A percentile compares a stretch with the other conserved stretches of the same genome.
Conservation (phyloP, 2,329 filamentous ascomycete genomes). For the Lachnellula cervina region DNA sequence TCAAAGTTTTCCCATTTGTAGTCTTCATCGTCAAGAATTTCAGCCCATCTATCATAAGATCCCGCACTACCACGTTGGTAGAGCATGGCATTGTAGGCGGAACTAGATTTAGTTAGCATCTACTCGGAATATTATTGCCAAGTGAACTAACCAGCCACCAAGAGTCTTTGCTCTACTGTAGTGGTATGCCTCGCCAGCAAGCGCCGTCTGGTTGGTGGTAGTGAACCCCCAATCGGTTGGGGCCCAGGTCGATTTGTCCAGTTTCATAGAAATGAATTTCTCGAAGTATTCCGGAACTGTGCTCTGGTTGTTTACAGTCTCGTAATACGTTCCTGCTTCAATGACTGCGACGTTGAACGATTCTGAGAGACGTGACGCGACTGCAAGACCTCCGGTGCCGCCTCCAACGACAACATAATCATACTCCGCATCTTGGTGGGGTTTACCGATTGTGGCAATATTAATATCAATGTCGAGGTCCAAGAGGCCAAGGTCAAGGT, state of each 20-base stretch:
- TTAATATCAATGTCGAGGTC: too few species aligned
- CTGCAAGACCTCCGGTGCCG: conserved; percentile 38
- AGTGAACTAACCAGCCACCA: neutral
- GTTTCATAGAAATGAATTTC: neutral
- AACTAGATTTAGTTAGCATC: neutral
- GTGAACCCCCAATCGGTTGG: neutral
- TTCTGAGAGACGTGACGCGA: conserved; percentile 35
- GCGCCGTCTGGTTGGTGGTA: neutral
- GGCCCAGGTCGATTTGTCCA: neutral
- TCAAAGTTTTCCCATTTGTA: neutral
- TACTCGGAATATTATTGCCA: neutral
- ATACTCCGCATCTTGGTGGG: neutral
- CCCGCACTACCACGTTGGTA: neutral
- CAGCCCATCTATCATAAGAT: neutral
- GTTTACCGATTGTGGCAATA: neutral
- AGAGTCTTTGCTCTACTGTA: neutral
- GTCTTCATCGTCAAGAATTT: neutral
- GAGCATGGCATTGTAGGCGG: neutral
- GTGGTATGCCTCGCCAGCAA: neutral
- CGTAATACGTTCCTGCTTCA: neutral
- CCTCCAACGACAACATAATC: conserved; percentile 41
- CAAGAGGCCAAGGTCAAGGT: too few species aligned
- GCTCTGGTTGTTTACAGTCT: neutral
- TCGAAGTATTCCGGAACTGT: neutral
- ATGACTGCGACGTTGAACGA: neutral